These are phyloP conservation scores for Clarkia xantiana DNA, from an alignment of 345 rosid genomes.

Conservation along the genomic window DNA sequence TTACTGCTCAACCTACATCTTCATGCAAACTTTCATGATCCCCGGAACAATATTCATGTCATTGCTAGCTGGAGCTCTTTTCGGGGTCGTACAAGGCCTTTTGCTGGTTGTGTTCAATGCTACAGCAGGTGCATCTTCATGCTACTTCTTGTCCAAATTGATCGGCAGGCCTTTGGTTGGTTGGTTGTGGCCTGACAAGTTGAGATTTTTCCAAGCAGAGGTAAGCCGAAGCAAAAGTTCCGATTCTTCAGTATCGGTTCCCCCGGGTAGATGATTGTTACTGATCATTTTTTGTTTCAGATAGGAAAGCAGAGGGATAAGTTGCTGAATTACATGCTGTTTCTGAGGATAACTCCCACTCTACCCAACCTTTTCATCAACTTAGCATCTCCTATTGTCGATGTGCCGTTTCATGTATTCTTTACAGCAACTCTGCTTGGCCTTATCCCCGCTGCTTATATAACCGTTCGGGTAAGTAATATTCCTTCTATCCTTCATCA, in stretches of 20 bases:
- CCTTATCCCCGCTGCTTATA: conserved; percentile 28
- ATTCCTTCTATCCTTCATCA: not conserved
- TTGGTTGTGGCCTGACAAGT: conserved; percentile 95
- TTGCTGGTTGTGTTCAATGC: conserved; percentile 82
- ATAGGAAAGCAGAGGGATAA: conserved; percentile 73
- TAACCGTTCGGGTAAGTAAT: conserved; percentile 25
- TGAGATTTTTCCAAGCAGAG: conserved; percentile 87
- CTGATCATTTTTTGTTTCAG: conserved; percentile 15
- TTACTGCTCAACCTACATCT: conserved; percentile 77
- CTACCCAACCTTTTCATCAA: no score
- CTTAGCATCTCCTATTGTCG: no score
- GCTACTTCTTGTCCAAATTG: conserved; percentile 83
- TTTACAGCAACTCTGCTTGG: conserved; percentile 24
- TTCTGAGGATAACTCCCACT: no score
- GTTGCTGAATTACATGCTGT: no score
- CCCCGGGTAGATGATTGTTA: no score
- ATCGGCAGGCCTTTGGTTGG: conserved; percentile 80
- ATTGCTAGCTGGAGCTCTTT: conserved; percentile 90
- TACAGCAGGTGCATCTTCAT: conserved; percentile 86
- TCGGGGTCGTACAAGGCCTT: conserved; percentile 73
- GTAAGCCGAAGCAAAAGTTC: conserved; percentile 15
- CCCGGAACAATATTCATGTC: conserved; percentile 99
- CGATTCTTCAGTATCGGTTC: no score
- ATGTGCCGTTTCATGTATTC: conserved; percentile 65
- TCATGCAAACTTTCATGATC: conserved; percentile 98